Evolutionary conservation across 2,329 filamentous ascomycete species (phyloP).

Genomic region (Tolypocladium guangdongense): DNA sequence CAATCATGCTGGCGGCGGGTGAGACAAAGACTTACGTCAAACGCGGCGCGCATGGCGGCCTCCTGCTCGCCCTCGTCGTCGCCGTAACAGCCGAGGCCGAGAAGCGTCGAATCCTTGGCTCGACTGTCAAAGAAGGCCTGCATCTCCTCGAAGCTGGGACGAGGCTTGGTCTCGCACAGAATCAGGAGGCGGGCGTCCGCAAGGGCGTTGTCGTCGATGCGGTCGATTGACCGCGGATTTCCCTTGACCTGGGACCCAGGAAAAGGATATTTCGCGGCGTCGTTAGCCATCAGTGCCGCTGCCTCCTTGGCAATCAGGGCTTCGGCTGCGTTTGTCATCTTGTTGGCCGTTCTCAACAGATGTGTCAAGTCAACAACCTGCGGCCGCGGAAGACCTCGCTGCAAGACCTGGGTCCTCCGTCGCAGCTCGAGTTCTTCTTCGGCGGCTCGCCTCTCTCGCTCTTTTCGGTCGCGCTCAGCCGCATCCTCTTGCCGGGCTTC

Average conservation of each 20-base stretch:
- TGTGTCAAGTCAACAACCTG: constrained; percentile 57
- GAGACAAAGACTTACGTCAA: constrained; percentile 48
- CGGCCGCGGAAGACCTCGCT: constrained; percentile 71
- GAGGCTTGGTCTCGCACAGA: constrained; percentile 51
- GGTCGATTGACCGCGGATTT: constrained; percentile 45
- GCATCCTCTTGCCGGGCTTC: constrained; percentile 45
- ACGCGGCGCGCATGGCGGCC: constrained; percentile 54
- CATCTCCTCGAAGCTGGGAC: constrained; percentile 38
- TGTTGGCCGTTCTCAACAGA: constrained; percentile 52
- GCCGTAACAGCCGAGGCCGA: constrained; percentile 71
- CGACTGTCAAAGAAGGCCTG: constrained; percentile 42
- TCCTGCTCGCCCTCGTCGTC: constrained; percentile 62
- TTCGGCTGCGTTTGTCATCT: constrained; percentile 52
- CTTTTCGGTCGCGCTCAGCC: constrained; percentile 69
- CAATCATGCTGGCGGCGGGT: neutral
- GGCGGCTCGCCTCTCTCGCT: constrained; percentile 61
- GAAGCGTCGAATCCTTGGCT: constrained; percentile 48
- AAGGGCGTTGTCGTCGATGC: constrained; percentile 60
- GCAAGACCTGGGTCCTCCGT: constrained; percentile 84
- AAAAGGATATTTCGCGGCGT: constrained; percentile 66
- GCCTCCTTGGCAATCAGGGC: constrained; percentile 66
- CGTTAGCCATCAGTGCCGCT: constrained; percentile 69
- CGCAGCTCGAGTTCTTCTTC: constrained; percentile 68
- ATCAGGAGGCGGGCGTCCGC: constrained; percentile 69
- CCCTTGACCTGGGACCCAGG: constrained; percentile 55